These are phyloP conservation scores for Penicillium verrucosum DNA, from an alignment of 2,329 filamentous ascomycete genomes.

Conservation along the genomic window DNA sequence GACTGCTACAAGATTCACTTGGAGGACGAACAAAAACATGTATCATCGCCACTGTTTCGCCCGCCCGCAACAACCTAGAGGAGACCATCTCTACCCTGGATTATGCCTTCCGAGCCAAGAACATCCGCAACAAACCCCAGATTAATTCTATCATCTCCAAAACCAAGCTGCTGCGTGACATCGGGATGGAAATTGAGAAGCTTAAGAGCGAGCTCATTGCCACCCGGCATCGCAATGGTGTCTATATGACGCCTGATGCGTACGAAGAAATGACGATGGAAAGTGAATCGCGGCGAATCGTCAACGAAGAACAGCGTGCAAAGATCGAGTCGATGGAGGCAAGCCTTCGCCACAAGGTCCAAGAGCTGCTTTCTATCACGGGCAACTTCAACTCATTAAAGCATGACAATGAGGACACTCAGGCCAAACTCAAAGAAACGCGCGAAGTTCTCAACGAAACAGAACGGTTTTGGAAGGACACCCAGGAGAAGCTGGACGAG, in stretches of 20 bases:
- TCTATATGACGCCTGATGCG: constrained; percentile 83
- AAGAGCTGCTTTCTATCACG: constrained; percentile 83
- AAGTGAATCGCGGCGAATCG: constrained; percentile 85
- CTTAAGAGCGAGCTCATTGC: constrained; percentile 91
- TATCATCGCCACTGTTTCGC: constrained; percentile 95
- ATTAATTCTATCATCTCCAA: constrained; percentile 90
- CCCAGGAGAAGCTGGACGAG: constrained; percentile 71
- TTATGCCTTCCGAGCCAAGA: constrained; percentile 96
- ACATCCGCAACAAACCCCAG: constrained; percentile 97
- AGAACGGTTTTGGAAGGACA: constrained; percentile 75
- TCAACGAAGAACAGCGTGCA: constrained; percentile 87
- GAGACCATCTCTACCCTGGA: constrained; percentile 98
- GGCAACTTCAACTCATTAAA: constrained; percentile 84
- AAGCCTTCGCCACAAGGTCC: constrained; percentile 87
- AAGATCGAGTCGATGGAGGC: constrained; percentile 90
- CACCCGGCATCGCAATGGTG: constrained; percentile 88
- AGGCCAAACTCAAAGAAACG: constrained; percentile 69
- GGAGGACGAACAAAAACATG: constrained; percentile 96
- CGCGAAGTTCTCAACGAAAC: constrained; percentile 81
- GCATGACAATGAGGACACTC: constrained; percentile 81
- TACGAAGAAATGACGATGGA: constrained; percentile 90
- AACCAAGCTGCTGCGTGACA: constrained; percentile 85
- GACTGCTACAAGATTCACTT: constrained; percentile 91
- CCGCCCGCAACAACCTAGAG: constrained; percentile 90
- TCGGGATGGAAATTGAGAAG: constrained; percentile 88